Evolutionary conservation across 306 rosid species (phyloP).

Genomic region (Quercus ilex): DNA sequence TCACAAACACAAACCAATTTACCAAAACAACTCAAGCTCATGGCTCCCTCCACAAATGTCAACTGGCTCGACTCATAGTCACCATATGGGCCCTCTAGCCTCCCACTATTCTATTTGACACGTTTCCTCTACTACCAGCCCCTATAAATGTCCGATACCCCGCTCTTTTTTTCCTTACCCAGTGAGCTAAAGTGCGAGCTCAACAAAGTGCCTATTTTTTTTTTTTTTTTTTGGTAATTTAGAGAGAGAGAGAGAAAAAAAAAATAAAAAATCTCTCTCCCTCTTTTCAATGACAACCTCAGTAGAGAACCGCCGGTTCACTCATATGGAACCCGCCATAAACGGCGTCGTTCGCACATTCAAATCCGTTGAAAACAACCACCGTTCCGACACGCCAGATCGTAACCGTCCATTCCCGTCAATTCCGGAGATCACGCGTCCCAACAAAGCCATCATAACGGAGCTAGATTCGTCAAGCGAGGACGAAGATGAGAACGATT

Average conservation of each 20-base stretch:
- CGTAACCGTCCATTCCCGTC: conserved; percentile 16
- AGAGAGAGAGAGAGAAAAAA: too few relatives aligned
- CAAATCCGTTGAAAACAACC: conserved; percentile 19
- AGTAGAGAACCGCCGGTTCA: conserved; percentile 49
- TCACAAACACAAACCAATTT: too few relatives aligned
- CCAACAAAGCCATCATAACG: background rate
- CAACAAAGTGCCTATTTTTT: too few relatives aligned
- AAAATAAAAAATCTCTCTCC: background rate
- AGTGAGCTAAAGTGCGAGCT: background rate
- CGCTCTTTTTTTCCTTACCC: background rate
- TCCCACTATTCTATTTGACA: too few relatives aligned
- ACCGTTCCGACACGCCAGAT: conserved; percentile 26
- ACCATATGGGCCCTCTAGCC: background rate
- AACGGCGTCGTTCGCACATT: conserved; percentile 42
- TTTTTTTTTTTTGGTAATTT: too few relatives aligned
- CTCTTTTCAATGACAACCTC: conserved; percentile 55
- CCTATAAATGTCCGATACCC: background rate
- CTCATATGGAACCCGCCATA: conserved; percentile 20
- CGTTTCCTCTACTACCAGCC: background rate
- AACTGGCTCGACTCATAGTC: background rate
- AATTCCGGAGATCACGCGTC: background rate
- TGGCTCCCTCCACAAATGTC: too few relatives aligned
- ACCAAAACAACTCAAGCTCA: too few relatives aligned
- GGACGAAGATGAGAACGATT: conserved; percentile 23
- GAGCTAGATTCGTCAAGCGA: conserved; percentile 37